Evolutionary conservation across 2,329 filamentous ascomycete species (phyloP).

Genomic region (Knoxdaviesia proteae): DNA sequence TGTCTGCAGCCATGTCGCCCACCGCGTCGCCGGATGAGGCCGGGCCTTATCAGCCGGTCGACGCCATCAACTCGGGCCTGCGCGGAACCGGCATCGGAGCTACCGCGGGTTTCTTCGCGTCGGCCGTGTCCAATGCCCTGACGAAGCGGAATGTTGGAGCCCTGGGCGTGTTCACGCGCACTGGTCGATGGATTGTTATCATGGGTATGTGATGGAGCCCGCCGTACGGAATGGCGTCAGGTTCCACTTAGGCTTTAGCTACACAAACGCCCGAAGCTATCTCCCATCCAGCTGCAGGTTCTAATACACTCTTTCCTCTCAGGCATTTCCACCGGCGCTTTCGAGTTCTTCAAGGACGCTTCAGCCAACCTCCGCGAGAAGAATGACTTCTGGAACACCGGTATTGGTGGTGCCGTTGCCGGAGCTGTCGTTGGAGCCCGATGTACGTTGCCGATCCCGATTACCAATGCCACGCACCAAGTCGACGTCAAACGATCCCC

Average conservation of each 20-base stretch:
- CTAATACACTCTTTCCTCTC: conserved; percentile 19
- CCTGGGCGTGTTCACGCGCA: conserved; percentile 60
- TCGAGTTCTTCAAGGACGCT: conserved; percentile 56
- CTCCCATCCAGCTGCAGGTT: no score
- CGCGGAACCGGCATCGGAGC: conserved; percentile 45
- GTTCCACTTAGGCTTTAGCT: no score
- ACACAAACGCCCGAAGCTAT: no score
- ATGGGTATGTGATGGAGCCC: not conserved
- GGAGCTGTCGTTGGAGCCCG: conserved; percentile 53
- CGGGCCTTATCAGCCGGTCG: conserved; percentile 43
- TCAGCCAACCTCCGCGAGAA: conserved; percentile 71
- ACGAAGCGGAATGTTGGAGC: conserved; percentile 63
- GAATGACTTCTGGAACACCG: conserved; percentile 58
- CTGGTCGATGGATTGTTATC: conserved; percentile 48
- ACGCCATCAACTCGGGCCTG: conserved; percentile 49
- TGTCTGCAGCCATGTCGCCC: conserved; percentile 3
- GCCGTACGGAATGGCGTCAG: no score
- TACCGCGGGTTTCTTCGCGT: conserved; percentile 46
- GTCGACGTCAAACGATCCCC: not conserved
- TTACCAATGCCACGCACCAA: not conserved
- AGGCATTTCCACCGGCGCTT: conserved; percentile 41
- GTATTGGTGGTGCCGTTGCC: conserved; percentile 55
- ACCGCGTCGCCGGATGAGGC: not conserved
- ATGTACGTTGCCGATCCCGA: conserved; percentile 28
- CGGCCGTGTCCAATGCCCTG: conserved; percentile 72